A percentile compares a stretch with the other conserved stretches of the same genome.
phyloP scores from a whole-genome alignment of 768 basidiomycete species.

The Termitomyces sp. region DNA sequence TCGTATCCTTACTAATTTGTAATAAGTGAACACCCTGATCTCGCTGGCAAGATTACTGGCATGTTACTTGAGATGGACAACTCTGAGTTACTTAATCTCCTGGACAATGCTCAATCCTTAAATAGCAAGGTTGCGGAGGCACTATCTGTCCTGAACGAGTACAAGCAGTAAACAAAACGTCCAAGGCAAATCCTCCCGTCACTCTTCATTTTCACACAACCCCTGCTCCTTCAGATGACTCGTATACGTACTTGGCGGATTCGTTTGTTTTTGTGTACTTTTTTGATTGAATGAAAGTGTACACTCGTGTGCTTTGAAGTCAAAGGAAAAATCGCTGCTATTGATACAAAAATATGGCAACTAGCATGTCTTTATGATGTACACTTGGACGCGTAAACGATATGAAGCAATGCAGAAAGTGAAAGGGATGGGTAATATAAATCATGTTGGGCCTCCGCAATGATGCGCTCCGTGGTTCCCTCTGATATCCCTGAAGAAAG shows the following conservation, averaged over 20 bases:
- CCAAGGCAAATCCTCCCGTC: constrained; percentile 11
- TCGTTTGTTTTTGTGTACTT: constrained; percentile 19
- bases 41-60: constrained; percentile 98
- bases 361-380: constrained; percentile 13
- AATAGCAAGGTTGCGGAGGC: constrained; percentile 91
- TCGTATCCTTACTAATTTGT: constrained; percentile 5
- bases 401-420: neutral
- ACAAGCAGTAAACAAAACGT: constrained; percentile 27
- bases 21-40: constrained; percentile 76
- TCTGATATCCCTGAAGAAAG: neutral
- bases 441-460: neutral
- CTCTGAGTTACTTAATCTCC: constrained; percentile 80
- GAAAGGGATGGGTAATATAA: neutral
- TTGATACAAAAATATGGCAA: constrained; percentile 1
- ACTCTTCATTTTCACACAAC: constrained; percentile 26
- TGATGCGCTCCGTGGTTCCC: neutral
- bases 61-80: constrained; percentile 99
- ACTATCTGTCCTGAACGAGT: constrained; percentile 83
- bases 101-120: constrained; percentile 80
- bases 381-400: neutral
- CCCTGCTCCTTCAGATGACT: constrained; percentile 21
- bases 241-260: constrained; percentile 24
- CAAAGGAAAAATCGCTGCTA: neutral
- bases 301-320: neutral
- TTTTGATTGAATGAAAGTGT: constrained; percentile 6